Evolutionary conservation across 768 basidiomycete species (phyloP), one percentile per base, ranked within the genome.

Genomic region (Sarcodon aspratus): DNA sequence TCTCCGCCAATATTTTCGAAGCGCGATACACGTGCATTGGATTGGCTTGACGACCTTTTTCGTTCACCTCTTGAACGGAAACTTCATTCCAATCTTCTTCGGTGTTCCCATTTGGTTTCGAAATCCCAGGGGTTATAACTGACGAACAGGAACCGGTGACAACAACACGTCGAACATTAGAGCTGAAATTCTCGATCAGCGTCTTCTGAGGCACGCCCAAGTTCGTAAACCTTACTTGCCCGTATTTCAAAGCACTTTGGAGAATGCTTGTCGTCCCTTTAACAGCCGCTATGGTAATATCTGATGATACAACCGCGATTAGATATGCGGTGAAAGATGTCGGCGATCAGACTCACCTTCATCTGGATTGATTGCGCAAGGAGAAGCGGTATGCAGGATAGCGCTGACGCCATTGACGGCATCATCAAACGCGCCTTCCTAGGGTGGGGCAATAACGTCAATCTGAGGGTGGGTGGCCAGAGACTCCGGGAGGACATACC

Each of bases 341-440:
- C 18, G 13, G 37, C 18, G 18, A 38, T 38, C 37, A 42, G 17
- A 15, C 40, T 42, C 40, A 17, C 17, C 17, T 9, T 42, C 40
- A 8, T 42, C 40, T 8, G 40, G 18, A 46, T 46, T 50, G 43
- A 55, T 47, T 9, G 36, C n/a, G 15, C 36, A 48, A 32, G 47
- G 47, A 11, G 62, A 61, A 9, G 62, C 64, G 11, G 57, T 59
- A 50, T 67, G 66, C 15, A 52, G 51, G 44, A 73, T 61, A 2
- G 59, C 71, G 32, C 68, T 63, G 17, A 71, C 64, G 3, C 64
- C 69, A 56, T 69, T 66, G 51, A 71, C 66, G 9, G 66, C 69
- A 33, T 69, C 66, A 51, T 72, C 68, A 53, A 71, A 73, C 15
- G 47, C 47, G 47, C 17, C 47, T 17, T 48, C 47, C 1, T 60